Evolutionary conservation across 306 rosid genomes (phyloP).

Genomic region (Dalbergia oliveri): DNA sequence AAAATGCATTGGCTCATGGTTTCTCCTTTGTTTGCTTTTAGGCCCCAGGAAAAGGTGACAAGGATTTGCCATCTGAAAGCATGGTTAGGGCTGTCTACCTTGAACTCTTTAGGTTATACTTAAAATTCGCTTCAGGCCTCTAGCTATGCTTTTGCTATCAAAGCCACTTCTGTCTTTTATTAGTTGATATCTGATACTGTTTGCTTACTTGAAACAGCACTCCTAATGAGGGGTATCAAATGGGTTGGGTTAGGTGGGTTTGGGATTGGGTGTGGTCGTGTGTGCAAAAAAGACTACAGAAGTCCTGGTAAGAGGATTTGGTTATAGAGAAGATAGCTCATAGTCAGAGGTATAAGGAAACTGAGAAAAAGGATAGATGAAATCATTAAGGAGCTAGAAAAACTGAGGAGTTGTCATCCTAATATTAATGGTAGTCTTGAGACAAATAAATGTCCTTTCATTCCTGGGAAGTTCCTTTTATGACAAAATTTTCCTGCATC

Average conservation of each 20-base stretch:
- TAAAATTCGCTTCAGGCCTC: neutral
- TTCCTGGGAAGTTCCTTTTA: neutral
- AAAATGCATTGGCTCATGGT: slow-evolving; percentile 37
- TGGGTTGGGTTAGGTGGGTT: too few relatives aligned
- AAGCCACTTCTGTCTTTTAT: slow-evolving; percentile 9
- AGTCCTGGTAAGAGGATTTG: neutral
- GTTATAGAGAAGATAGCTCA: neutral
- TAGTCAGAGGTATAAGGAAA: neutral
- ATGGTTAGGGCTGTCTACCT: slow-evolving; percentile 67
- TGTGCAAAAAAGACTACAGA: neutral
- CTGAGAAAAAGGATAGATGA: neutral
- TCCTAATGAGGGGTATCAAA: neutral
- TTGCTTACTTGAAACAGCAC: neutral
- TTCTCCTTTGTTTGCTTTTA: slow-evolving; percentile 52
- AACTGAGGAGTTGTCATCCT: neutral
- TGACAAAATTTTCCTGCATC: slow-evolving; percentile 1
- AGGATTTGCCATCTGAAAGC: slow-evolving; percentile 89
- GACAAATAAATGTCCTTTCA: neutral
- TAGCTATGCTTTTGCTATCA: slow-evolving; percentile 18
- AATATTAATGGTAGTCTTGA: neutral
- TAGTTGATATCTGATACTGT: neutral
- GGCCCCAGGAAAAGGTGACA: slow-evolving; percentile 96
- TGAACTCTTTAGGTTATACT: slow-evolving; percentile 32
- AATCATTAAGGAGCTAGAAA: neutral
- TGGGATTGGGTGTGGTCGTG: too few relatives aligned